phyloP scores from a whole-genome alignment of 768 basidiomycete species.

The Russula ochroleuca region DNA sequence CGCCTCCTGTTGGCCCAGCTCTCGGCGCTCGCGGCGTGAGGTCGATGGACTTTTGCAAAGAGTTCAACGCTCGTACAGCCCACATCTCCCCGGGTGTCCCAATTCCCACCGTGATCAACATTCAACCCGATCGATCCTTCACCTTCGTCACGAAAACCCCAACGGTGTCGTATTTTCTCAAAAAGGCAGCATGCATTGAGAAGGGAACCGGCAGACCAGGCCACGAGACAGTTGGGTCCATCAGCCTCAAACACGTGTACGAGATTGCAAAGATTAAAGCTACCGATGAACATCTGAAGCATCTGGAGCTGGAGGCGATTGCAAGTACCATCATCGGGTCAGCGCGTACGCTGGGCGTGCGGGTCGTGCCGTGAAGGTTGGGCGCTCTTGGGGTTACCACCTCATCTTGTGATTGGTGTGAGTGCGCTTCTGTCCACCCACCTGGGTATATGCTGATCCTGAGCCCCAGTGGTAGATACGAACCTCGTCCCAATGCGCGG shows the following conservation, averaged over 20 bases:
- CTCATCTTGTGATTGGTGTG: constrained; percentile 14
- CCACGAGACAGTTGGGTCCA: constrained; percentile 70
- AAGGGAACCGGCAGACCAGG: constrained; percentile 85
- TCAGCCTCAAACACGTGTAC: constrained; percentile 95
- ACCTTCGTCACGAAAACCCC: constrained; percentile 91
- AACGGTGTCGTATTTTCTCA: constrained; percentile 84
- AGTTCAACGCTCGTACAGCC: constrained; percentile 97
- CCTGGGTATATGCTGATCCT: constrained; percentile 22
- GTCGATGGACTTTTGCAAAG: constrained; percentile 99
- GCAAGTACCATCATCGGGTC: constrained; percentile 86
- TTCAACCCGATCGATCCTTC: constrained; percentile 94
- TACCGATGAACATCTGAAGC: constrained; percentile 83
- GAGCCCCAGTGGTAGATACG: constrained; percentile 6
- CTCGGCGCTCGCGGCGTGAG: constrained; percentile 97
- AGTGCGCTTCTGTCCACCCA: constrained; percentile 14
- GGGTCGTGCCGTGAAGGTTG: constrained; percentile 72
- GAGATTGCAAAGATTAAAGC: constrained; percentile 98
- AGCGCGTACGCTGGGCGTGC: constrained; percentile 82
- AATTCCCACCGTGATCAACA: constrained; percentile 85
- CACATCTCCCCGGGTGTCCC: constrained; percentile 83
- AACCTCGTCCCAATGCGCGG: constrained; percentile 14
- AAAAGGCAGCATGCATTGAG: constrained; percentile 84
- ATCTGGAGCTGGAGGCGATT: constrained; percentile 81
- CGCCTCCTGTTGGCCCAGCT: constrained; percentile 94
- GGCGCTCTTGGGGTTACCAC: constrained; percentile 17